Evolutionary conservation across 148 eudicot species (phyloP), one percentile per base, ranked within the genome.

Genomic region (Vaccinium macrocarpon): DNA sequence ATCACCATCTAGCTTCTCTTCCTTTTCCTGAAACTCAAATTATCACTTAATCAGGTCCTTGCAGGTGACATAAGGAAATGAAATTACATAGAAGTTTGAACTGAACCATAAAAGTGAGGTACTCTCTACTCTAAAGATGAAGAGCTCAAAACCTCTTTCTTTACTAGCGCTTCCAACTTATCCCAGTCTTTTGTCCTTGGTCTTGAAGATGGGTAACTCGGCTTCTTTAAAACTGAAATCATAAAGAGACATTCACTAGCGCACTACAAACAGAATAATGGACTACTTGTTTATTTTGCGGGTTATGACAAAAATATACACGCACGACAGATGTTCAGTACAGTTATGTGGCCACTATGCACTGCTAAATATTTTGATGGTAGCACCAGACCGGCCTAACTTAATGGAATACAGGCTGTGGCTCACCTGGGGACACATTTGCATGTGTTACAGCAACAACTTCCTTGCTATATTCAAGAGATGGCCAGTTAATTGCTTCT

Each of bases 1-100:
- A 90, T 92, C 95, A 71, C 95, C 93, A 61, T 92, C 95, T 49
- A 92, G 82, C 83, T 85, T 85, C 76, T 85, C 87, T 61, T 85
- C 87, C 66, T 85, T 85, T 64, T 85, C 87, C 87, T 85, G 84
- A 61, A 50, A 73, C 25, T 27, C 84, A 27, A 51, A 75, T 48
- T 9, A 56, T 55, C 42, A 57, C 2, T 83, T 48, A 53, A 84
- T 76, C 48, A 49, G 57, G 52, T 14, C 64, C 55, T 79, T 18
- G 6, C 52, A 21, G n/a, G 35, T 5, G n/a, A 53, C 56, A 48
- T n/a, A 21, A 61, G 46, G 29, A 76, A 35, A 49, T 32, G 52
- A 57, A 61, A 25, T 27, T 77, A 18, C n/a, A 61, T 11, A 16
- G 18, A 27, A n/a, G 62, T 18, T 16, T 21, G 64, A 21, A 55